Evolutionary conservation across 148 eudicot species (phyloP).

Genomic region (Arbutus unedo): DNA sequence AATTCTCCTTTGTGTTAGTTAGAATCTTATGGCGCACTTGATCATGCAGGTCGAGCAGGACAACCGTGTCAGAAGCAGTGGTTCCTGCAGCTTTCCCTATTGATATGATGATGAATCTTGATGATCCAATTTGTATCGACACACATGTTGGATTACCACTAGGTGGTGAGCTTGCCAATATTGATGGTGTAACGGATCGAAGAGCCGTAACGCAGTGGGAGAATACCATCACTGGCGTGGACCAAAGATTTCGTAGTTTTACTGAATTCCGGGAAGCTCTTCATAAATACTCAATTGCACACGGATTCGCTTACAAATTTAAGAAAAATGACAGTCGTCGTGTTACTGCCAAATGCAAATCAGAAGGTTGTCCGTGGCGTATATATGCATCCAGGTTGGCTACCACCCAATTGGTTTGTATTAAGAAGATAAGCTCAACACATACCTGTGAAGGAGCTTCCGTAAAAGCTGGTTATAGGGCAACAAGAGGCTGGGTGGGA

Average conservation of each 20-base stretch:
- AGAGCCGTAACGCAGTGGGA: conserved; percentile 43
- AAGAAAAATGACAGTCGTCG: conserved; percentile 50
- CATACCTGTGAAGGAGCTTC: conserved; percentile 47
- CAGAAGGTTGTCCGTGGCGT: conserved; percentile 53
- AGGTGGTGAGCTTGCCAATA: conserved; percentile 3
- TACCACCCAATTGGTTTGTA: conserved; percentile 42
- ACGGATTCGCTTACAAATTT: conserved; percentile 43
- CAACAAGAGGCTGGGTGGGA: conserved; percentile 43
- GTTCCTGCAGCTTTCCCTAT: conserved; percentile 30
- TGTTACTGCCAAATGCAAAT: conserved; percentile 46
- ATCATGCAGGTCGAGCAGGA: conserved; percentile 57
- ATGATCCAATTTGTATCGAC: conserved; percentile 32
- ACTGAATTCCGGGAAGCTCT: conserved; percentile 46
- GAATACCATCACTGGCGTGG: conserved; percentile 47
- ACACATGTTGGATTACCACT: conserved; percentile 23
- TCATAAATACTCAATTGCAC: conserved; percentile 47
- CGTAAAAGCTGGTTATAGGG: conserved; percentile 32
- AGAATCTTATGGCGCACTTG: conserved; percentile 13
- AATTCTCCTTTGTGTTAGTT: conserved; percentile 4
- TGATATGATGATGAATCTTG: conserved; percentile 21
- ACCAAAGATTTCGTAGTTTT: conserved; percentile 46
- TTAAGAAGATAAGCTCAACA: conserved; percentile 37
- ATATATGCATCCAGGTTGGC: conserved; percentile 45
- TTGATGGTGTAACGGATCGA: conserved; percentile 20
- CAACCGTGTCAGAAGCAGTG: conserved; percentile 48